Percentiles rank a stretch among this genome's conserved stretches.
Evolutionary conservation across 1,284 basidiomycete species (phyloP).

Genomic region (Ceratobasidium sp.): DNA sequence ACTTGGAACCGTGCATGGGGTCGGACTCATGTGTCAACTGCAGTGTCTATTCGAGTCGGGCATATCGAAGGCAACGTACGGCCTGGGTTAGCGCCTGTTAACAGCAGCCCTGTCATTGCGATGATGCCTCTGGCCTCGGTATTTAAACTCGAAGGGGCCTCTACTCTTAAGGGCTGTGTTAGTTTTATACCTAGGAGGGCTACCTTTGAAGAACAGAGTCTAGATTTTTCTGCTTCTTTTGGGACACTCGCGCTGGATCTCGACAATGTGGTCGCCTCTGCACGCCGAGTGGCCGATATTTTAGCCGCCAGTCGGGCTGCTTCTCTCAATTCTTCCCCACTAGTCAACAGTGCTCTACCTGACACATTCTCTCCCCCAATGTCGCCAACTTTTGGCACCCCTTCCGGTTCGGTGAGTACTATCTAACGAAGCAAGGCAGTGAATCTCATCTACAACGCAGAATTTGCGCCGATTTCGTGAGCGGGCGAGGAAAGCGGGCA

Average conservation of each 20-base stretch:
- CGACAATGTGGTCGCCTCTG: slow-evolving; percentile 19
- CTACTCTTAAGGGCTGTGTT: slow-evolving; percentile 33
- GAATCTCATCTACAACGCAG: background rate
- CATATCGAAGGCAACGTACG: slow-evolving; percentile 61
- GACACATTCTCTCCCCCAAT: slow-evolving; percentile 29
- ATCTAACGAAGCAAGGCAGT: background rate
- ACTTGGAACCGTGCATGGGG: slow-evolving; percentile 76
- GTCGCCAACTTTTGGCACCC: slow-evolving; percentile 3
- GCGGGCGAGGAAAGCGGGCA: slow-evolving; percentile 20
- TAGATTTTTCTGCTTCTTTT: slow-evolving; percentile 25
- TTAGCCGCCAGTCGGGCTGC: background rate
- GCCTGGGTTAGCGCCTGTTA: slow-evolving; percentile 45
- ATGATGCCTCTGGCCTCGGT: slow-evolving; percentile 23
- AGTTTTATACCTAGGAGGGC: slow-evolving; percentile 36
- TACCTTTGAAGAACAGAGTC: slow-evolving; percentile 30
- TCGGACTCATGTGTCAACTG: slow-evolving; percentile 64
- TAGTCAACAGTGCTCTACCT: background rate
- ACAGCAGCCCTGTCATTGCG: slow-evolving; percentile 5
- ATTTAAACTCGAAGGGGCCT: slow-evolving; percentile 40
- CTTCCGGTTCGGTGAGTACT: background rate
- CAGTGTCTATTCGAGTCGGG: slow-evolving; percentile 62
- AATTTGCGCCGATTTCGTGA: slow-evolving; percentile 32
- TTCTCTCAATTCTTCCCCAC: background rate
- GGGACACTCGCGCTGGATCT: slow-evolving; percentile 28
- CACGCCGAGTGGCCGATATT: slow-evolving; percentile 16